Percentiles rank a stretch among this genome's conserved stretches.
These are phyloP conservation scores for Mucor velutinosus DNA, from an alignment of 371 early-diverging fungal genomes.

Conservation along the genomic window DNA sequence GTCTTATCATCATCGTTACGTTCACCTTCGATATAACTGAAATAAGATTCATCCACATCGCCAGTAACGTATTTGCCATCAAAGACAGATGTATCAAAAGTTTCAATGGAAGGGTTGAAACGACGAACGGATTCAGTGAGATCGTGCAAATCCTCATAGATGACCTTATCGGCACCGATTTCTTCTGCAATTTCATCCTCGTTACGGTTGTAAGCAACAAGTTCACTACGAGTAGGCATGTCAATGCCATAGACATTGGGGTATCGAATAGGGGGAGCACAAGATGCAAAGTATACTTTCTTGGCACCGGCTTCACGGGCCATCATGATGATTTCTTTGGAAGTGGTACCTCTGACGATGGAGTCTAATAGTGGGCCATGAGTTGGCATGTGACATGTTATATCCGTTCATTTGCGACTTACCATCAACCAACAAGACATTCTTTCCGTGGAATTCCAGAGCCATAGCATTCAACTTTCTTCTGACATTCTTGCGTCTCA, in stretches of 20 bases:
- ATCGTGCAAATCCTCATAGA: conserved; percentile 87
- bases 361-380: conserved; percentile 65
- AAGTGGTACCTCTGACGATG: conserved; percentile 97
- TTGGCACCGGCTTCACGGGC: conserved; percentile 97
- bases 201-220: conserved; percentile 82
- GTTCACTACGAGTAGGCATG: conserved; percentile 93
- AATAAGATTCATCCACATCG: conserved; percentile 80
- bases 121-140: conserved; percentile 77
- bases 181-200: conserved; percentile 83
- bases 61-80: conserved; percentile 91
- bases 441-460: conserved; percentile 92
- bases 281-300: conserved; percentile 98
- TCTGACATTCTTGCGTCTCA: conserved; percentile 87
- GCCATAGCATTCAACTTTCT: conserved; percentile 98
- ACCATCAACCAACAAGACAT: conserved; percentile 96
- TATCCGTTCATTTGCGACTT: conserved; percentile 10
- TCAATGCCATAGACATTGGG: conserved; percentile 99
- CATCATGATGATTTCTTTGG: conserved; percentile 97
- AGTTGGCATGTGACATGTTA: neutral
- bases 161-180: conserved; percentile 92
- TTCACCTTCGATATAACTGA: conserved; percentile 70
- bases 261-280: conserved; percentile 93
- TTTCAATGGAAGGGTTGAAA: conserved; percentile 78
- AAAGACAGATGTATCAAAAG: conserved; percentile 96
- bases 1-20: conserved; percentile 55